Conservation (phyloP, 1,139 yeast species). For the Scheffersomyces parashehatae region DNA sequence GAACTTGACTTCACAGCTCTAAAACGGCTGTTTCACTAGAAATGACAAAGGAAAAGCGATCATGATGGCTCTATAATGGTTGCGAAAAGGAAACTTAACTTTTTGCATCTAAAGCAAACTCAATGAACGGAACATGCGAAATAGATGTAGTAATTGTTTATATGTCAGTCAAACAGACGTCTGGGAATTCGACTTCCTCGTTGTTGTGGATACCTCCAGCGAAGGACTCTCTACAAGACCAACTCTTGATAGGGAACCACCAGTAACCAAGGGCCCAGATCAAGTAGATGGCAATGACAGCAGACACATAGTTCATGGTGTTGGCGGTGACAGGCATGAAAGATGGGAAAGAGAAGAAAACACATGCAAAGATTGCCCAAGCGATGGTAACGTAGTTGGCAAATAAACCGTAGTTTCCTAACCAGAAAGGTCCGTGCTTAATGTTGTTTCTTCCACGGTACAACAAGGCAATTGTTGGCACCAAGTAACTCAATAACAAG, state of each 20-base stretch:
- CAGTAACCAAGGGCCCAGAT: constrained; percentile 58
- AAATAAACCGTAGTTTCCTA: constrained; percentile 58
- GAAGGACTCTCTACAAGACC: constrained; percentile 40
- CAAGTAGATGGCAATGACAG: constrained; percentile 57
- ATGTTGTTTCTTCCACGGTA: constrained; percentile 59
- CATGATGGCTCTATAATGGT: too few relatives aligned
- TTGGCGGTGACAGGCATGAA: constrained; percentile 61
- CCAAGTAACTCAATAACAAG: constrained; percentile 41
- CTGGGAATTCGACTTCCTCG: constrained; percentile 49
- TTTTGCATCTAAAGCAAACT: neutral
- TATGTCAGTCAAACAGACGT: constrained; percentile 36
- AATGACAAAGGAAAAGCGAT: too few relatives aligned
- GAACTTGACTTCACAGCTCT: too few relatives aligned
- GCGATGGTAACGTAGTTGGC: constrained; percentile 54
- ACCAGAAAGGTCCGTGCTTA: constrained; percentile 64
- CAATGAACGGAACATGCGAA: neutral
- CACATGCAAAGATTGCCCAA: constrained; percentile 63
- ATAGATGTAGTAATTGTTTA: constrained; percentile 8
- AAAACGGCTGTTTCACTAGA: too few relatives aligned
- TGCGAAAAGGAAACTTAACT: too few relatives aligned
- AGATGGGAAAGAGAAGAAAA: constrained; percentile 69
- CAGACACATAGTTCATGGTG: constrained; percentile 73
- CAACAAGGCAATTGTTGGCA: constrained; percentile 52
- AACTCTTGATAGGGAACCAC: constrained; percentile 49
- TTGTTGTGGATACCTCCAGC: constrained; percentile 46